Conservation (phyloP, 768 basidiomycete genomes). For the Sarcodon aspratus region DNA sequence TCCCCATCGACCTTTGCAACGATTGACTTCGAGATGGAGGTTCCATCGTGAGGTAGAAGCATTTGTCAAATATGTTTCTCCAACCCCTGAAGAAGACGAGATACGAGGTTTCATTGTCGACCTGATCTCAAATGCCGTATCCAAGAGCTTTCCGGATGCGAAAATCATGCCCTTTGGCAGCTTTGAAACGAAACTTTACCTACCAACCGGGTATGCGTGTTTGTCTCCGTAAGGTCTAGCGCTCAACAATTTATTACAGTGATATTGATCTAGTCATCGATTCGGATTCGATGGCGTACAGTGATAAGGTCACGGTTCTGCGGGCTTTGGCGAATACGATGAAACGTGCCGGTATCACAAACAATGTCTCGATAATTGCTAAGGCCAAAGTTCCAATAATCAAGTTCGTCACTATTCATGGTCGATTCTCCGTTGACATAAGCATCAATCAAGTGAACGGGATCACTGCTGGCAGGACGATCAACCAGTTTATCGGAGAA, state of each 20-base stretch:
- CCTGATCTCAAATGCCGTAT: constrained; percentile 57
- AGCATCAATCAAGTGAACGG: constrained; percentile 89
- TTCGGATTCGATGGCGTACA: constrained; percentile 64
- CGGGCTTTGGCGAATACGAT: constrained; percentile 70
- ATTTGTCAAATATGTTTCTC: constrained; percentile 81
- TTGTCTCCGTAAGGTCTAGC: background rate
- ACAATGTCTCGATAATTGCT: constrained; percentile 77
- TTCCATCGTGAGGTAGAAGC: constrained; percentile 80
- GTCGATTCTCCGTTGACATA: constrained; percentile 84
- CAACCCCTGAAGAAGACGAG: constrained; percentile 78
- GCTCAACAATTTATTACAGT: constrained; percentile 25
- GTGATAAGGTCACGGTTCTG: constrained; percentile 58
- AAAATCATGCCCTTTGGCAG: constrained; percentile 82
- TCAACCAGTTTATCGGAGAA: constrained; percentile 68
- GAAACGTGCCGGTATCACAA: constrained; percentile 63
- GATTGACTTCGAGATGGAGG: constrained; percentile 30
- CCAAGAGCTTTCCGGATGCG: constrained; percentile 65
- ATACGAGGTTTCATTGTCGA: constrained; percentile 63
- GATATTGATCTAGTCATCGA: constrained; percentile 93
- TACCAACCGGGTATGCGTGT: constrained; percentile 67
- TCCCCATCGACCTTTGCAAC: background rate
- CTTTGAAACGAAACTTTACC: constrained; percentile 86
- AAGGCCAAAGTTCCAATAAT: constrained; percentile 95
- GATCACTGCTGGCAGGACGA: constrained; percentile 62
- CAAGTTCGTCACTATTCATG: constrained; percentile 81